Evolutionary conservation across 768 basidiomycete species (phyloP), one percentile per base, ranked within the genome.

Genomic region (Suillus occidentalis): DNA sequence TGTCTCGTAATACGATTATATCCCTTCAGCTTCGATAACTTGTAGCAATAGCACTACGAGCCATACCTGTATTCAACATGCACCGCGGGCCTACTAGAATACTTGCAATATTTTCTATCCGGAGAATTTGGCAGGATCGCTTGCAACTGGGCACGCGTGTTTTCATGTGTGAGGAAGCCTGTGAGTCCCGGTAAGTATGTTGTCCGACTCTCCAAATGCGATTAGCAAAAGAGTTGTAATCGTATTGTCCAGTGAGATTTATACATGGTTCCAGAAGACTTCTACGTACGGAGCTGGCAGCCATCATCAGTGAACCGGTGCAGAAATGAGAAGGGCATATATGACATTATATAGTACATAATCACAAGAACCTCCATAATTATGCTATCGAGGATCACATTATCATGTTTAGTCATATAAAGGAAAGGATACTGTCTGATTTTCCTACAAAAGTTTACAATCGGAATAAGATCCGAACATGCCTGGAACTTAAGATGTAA

Each of bases 21-120:
- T 58, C 40, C 18, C 16, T 25, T 37, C 43, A 31, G 64, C 61
- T 70, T 72, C 67, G 69, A 71, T 67, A 68, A 57, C 65, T 31
- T 58, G 55, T 68, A 64, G 52, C 57, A 18, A 36, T 52, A 61
- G 45, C 62, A 37, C 55, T 50, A 63, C 34, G 34, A 16, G 20
- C 18, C 22, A 42, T 20, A 13, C 43, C 53, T 28, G 52, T 58
- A 55, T 73, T 66, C 60, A 60, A 66, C 63, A 57, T 59, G 60
- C 18, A 56, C 39, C 25, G 25, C n/a, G n/a, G n/a, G n/a, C 39
- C 16, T 28, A 28, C 16, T 28, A 28, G 18, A 18, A 28, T 40
- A 40, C 31, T 31, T 3, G 31, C 16, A 14, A 28, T 6, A 8
- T 20, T 40, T 58, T 39, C 22, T 58, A 25, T 25, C 57, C 9